These are phyloP conservation scores for Leccinum rimulosum DNA, from an alignment of 768 basidiomycete genomes.

Conservation along the genomic window DNA sequence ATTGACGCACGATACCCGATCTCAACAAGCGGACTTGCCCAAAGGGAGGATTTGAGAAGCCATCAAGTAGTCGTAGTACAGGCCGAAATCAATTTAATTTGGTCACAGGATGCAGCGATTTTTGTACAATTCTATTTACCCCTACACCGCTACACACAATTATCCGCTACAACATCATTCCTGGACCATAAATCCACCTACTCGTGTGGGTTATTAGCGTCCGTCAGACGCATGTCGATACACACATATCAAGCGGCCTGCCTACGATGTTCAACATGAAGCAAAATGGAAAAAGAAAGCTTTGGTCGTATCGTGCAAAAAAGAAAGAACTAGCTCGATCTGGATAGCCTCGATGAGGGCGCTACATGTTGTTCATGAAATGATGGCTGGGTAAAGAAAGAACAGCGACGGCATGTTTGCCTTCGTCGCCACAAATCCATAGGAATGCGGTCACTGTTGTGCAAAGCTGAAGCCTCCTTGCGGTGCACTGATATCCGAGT, in stretches of 20 bases:
- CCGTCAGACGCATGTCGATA: conserved; percentile 34
- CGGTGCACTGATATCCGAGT: conserved; percentile 81
- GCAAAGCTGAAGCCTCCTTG: conserved; percentile 97
- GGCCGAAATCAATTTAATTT: conserved; percentile 1
- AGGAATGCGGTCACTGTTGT: conserved; percentile 41
- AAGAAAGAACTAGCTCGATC: conserved; percentile 14
- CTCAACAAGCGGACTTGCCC: conserved; percentile 42
- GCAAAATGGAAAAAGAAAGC: conserved; percentile 14
- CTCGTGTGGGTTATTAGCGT: conserved; percentile 25
- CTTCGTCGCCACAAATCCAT: conserved; percentile 6
- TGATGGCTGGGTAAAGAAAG: conserved; percentile 15
- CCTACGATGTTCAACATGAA: conserved; percentile 24
- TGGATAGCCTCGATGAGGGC: conserved; percentile 10
- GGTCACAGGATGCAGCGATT: background rate
- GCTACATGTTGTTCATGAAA: conserved; percentile 24
- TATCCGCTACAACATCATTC: conserved; percentile 25
- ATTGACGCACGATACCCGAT: background rate
- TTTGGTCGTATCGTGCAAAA: conserved; percentile 10
- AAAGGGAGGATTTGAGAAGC: conserved; percentile 94
- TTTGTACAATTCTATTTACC: conserved; percentile 14
- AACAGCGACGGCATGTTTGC: background rate
- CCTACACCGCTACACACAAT: conserved; percentile 9
- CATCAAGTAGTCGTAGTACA: conserved; percentile 44
- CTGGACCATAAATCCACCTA: conserved; percentile 17
- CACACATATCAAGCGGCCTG: conserved; percentile 18